phyloP scores from a whole-genome alignment of 1,284 basidiomycete genomes.

The Lentinula novae-zelandiae region DNA sequence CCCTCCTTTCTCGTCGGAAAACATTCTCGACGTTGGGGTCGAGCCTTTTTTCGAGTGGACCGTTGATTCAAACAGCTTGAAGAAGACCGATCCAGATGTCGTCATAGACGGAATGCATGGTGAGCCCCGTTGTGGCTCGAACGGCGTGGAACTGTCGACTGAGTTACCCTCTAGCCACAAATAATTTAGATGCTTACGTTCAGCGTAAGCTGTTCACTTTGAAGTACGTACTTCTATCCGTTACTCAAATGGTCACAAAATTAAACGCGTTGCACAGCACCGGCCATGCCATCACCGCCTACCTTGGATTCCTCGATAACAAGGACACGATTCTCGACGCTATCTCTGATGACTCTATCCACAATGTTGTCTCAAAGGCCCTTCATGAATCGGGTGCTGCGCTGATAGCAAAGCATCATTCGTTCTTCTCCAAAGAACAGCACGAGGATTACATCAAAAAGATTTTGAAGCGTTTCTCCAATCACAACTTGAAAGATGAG shows the following conservation, averaged over 20 bases:
- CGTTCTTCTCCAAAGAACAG: conserved; percentile 20
- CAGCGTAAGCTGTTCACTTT: conserved; percentile 41
- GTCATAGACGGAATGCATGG: conserved; percentile 32
- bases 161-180: conserved; percentile 2
- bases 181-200: conserved; percentile 32
- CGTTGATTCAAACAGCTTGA: conserved; percentile 30
- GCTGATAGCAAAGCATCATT: conserved; percentile 18
- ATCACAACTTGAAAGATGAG: conserved; percentile 33
- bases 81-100: conserved; percentile 19
- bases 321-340: conserved; percentile 28
- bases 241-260: neutral
- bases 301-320: conserved; percentile 30
- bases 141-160: neutral
- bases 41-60: conserved; percentile 40
- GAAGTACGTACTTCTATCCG: conserved; percentile 19
- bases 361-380: conserved; percentile 18
- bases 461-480: conserved; percentile 30
- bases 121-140: conserved; percentile 11
- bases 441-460: conserved; percentile 31
- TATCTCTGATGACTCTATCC: conserved; percentile 19
- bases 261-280: conserved; percentile 11
- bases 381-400: conserved; percentile 23
- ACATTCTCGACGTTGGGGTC: conserved; percentile 33
- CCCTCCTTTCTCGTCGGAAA: conserved; percentile 26
- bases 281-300: conserved; percentile 36